These are phyloP conservation scores for Trichoderma cornu-damae DNA, from an alignment of 2,329 filamentous ascomycete species.

Conservation along the genomic window DNA sequence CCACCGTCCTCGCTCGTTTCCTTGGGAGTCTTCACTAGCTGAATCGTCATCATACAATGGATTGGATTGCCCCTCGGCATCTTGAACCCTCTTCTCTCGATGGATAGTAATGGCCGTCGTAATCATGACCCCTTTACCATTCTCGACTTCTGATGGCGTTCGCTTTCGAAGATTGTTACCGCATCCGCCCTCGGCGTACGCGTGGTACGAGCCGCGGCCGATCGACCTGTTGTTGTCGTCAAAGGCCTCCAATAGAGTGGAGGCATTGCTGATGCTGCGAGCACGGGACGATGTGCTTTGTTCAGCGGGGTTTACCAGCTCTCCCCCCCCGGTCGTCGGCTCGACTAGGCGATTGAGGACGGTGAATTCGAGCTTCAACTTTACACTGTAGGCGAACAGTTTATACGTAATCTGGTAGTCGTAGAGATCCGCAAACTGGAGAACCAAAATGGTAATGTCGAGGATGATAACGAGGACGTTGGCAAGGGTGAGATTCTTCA, in stretches of 20 bases:
- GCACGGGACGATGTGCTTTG: not conserved
- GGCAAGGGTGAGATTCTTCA: conserved; percentile 37
- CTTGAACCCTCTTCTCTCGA: not conserved
- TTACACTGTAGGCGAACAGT: conserved; percentile 31
- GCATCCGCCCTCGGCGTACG: conserved; percentile 6
- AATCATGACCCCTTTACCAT: conserved; percentile 7
- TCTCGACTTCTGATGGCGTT: conserved; percentile 6
- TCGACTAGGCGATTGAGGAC: conserved; percentile 32
- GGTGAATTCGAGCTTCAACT: conserved; percentile 33
- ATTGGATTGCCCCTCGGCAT: not conserved
- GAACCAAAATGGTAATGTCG: conserved; percentile 33
- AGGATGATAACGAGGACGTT: conserved; percentile 40
- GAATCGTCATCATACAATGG: not conserved
- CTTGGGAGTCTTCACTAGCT: not conserved
- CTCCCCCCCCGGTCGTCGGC: conserved; percentile 18
- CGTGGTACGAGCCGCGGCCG: conserved; percentile 6
- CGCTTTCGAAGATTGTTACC: not conserved
- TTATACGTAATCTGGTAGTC: conserved; percentile 31
- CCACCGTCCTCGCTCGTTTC: not conserved
- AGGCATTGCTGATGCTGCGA: not conserved
- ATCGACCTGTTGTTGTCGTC: conserved; percentile 2
- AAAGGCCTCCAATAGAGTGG: not conserved
- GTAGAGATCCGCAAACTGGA: conserved; percentile 29
- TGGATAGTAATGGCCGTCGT: conserved; percentile 10
- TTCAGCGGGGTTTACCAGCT: not conserved